A percentile compares a stretch with the other conserved stretches of the same genome.
Conservation (phyloP, 257 asterid species). For the Solanum pinnatisectum region DNA sequence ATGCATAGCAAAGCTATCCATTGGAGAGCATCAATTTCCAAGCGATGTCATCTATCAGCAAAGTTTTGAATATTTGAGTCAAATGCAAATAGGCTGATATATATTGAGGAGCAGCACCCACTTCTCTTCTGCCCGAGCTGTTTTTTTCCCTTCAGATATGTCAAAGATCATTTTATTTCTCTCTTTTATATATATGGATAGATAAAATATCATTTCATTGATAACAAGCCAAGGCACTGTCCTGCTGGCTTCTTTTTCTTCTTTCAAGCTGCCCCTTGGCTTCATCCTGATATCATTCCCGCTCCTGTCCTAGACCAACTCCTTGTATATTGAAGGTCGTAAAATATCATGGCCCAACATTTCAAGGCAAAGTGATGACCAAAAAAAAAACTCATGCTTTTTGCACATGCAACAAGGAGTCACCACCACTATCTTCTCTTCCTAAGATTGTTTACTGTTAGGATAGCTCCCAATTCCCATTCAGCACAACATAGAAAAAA, state of each 20-base stretch:
- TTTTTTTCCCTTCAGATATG: neutral
- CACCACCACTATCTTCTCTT: neutral
- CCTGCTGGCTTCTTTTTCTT: neutral
- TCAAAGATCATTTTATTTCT: neutral
- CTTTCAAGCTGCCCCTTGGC: neutral
- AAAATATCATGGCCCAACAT: neutral
- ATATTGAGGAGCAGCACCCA: neutral
- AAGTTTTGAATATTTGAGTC: neutral
- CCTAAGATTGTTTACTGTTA: neutral
- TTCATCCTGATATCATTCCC: neutral
- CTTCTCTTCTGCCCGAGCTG: neutral
- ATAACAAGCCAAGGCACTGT: neutral
- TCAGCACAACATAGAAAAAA: neutral
- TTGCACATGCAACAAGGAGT: neutral
- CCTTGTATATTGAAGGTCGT: neutral
- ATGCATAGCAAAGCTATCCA: neutral
- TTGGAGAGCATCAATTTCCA: neutral
- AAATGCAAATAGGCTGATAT: neutral
- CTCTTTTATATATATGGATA: neutral
- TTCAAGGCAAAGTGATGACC: neutral
- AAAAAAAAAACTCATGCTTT: neutral
- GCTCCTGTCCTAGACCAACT: neutral
- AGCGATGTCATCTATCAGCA: neutral
- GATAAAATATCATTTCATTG: neutral
- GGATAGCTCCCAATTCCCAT: neutral